Evolutionary conservation across 2,329 filamentous ascomycete species (phyloP).

Genomic region (Trichoderma atroviride): DNA sequence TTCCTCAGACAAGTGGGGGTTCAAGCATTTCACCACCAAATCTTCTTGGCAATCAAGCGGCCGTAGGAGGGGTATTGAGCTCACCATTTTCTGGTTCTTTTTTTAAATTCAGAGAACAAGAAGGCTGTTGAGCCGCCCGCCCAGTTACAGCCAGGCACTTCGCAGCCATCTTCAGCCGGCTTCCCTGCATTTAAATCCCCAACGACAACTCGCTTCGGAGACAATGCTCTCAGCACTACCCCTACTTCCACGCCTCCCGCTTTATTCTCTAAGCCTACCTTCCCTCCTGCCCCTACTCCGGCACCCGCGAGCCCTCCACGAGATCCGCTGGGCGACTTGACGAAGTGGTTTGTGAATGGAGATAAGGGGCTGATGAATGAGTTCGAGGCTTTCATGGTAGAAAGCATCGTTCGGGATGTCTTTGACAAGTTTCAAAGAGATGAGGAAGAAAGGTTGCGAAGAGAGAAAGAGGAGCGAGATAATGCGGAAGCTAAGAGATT

Average conservation of each 20-base stretch:
- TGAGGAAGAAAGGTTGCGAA: constrained; percentile 45
- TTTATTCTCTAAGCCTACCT: constrained; percentile 7
- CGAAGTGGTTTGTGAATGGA: constrained; percentile 57
- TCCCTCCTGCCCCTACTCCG: constrained; percentile 25
- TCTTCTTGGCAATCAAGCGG: not conserved
- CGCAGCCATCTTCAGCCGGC: not conserved
- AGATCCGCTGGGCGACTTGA: constrained; percentile 53
- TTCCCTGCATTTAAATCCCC: not conserved
- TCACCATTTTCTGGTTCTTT: not conserved
- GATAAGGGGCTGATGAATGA: constrained; percentile 57
- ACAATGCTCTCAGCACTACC: constrained; percentile 17
- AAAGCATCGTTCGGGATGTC: constrained; percentile 47
- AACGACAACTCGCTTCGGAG: not conserved
- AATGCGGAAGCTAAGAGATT: constrained; percentile 53
- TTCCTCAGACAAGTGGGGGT: not conserved
- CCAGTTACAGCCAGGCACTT: not conserved
- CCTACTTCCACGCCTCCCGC: constrained; percentile 22
- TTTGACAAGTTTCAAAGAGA: constrained; percentile 47
- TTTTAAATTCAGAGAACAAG: not conserved
- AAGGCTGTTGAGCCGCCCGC: not conserved
- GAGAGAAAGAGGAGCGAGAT: constrained; percentile 53
- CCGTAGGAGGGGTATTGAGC: not conserved
- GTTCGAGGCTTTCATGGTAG: constrained; percentile 51
- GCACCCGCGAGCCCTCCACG: constrained; percentile 32
- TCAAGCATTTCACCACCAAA: not conserved